phyloP scores from a whole-genome alignment of 2,329 filamentous ascomycete species.

The Ceratocystis variospora region DNA sequence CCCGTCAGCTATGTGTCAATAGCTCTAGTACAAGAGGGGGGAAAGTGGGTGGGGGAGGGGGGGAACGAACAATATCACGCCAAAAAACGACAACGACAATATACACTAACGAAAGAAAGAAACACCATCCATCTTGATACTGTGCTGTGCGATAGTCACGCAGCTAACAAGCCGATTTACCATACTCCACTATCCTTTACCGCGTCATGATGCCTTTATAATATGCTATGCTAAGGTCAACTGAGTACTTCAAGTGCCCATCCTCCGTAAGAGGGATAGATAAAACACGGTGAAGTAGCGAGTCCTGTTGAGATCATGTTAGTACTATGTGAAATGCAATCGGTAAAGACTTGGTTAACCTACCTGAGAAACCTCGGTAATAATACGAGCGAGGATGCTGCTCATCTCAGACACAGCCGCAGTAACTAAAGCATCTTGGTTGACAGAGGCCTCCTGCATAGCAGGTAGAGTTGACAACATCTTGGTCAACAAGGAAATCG shows the following conservation, averaged over 20 bases:
- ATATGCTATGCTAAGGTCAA: constrained; percentile 54
- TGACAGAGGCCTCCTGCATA: constrained; percentile 34
- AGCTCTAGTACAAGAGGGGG: not conserved
- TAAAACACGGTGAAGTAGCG: constrained; percentile 34
- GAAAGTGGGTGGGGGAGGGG: not conserved
- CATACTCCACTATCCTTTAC: constrained; percentile 1
- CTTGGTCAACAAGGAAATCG: constrained; percentile 39
- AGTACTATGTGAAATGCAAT: constrained; percentile 16
- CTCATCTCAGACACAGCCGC: constrained; percentile 77
- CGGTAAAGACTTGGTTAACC: constrained; percentile 24
- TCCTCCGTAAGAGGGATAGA: constrained; percentile 58
- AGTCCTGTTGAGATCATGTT: constrained; percentile 18
- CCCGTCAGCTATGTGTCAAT: not conserved
- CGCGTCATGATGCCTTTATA: constrained; percentile 49
- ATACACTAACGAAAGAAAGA: constrained; percentile 1
- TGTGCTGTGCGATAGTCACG: too few species aligned
- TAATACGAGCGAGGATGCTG: constrained; percentile 53
- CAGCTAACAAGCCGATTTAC: too few species aligned
- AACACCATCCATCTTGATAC: not conserved
- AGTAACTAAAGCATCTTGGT: constrained; percentile 37
- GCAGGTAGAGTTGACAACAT: constrained; percentile 43
- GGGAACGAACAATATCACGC: not conserved
- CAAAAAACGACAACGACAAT: not conserved
- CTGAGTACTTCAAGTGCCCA: constrained; percentile 54
- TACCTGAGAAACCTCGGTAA: constrained; percentile 39